Evolutionary conservation across 1,284 basidiomycete species (phyloP), one percentile per base, ranked within the genome.

Genomic region (Malassezia caprae): DNA sequence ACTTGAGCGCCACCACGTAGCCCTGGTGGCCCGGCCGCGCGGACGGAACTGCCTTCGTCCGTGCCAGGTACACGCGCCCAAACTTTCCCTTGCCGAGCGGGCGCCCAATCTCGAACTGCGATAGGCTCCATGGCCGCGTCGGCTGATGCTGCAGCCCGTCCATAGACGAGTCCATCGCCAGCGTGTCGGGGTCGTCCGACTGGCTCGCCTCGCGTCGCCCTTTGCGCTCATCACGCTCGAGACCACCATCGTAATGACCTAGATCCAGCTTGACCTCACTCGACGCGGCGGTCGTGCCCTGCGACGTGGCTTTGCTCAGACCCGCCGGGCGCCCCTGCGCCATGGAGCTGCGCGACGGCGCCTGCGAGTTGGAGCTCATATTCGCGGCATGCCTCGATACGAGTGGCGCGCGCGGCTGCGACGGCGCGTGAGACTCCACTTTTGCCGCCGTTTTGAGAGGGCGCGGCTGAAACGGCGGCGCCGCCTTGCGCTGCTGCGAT

Each of bases 1-100:
- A 91, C 77, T 98, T 98, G 76, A 98, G 83, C 8, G 93, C 94
- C 65, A 98, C 83, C 70, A 96, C 94, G 79, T 90, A 98, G 19
- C 67, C 67, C 21, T 53, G 51, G 24, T 60, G 51, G 4, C 41
- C 30, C 2, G 48, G 45, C 23, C 34, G n/a, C 24, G 28, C 32
- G 3, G 44, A 47, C 3, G 55, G 32, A 17, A 30, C 40, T 1
- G 54, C 7, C 39, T 64, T 64, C 3, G 94, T 98, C 48, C 93
- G 84, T 37, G 94, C 90, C 83, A 98, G 90, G 80, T 98, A 98
- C 24, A 99, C 94, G 0, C 90, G 87, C 0, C 94, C 94, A 67
- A 98, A 99, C 78, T 96, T 96, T 58, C 94, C 94, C 75, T 98
- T 96, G 26, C 94, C 94, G 0, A 99, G 82, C 2, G 90, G 90